Base-by-base conservation (phyloP, 2,329 filamentous ascomycete species). In the Albifimbria verrucaria region DNA sequence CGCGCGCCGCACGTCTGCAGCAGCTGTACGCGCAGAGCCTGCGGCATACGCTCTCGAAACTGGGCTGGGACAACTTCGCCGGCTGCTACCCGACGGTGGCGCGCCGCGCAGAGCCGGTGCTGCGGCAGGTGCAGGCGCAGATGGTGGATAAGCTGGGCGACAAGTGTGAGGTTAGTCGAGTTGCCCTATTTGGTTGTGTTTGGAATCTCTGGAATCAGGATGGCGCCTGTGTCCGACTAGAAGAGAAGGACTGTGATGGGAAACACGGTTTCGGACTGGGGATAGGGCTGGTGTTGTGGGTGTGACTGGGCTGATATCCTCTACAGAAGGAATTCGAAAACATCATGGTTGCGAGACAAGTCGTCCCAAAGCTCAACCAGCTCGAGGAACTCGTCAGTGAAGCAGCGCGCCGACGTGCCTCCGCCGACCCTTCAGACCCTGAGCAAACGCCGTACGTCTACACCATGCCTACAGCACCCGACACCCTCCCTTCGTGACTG, bases 61-160 rank as follows among this genome's bases (percentile, higher is more conserved):
- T 86, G 51, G 76, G 71, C 57, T 82, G 77, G 71, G 74, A 78
- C 48, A 82, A 82, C 65, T 80, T 87, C 59, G 77, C 78, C 2
- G 72, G 77, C 2, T 87, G 84, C 68, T 87, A 84, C 65, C 83
- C 84, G 43, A 83, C 79, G 20, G 73, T 86, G n/a, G 77, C 80
- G 18, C 64, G 68, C 39, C 70, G 74, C 55, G 76, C 81, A 20
- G 79, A 79, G 22, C 70, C 67, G 7, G 74, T 79, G 36, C 71
- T 87, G 60, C 72, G 71, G 56, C 75, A 77, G 57, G 77, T 86
- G 41, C 83, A 85, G 71, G 66, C 68, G 50, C 79, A 81, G 63
- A 82, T 87, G 79, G 77, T 83, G 11, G 77, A 76, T 15, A 73
- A 80, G 58, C 65, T 87, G 55, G 72, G 74, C 21, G 72, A 74